Base-by-base conservation (phyloP, 2,329 filamentous ascomycete species). In the Sporothrix pallida region DNA sequence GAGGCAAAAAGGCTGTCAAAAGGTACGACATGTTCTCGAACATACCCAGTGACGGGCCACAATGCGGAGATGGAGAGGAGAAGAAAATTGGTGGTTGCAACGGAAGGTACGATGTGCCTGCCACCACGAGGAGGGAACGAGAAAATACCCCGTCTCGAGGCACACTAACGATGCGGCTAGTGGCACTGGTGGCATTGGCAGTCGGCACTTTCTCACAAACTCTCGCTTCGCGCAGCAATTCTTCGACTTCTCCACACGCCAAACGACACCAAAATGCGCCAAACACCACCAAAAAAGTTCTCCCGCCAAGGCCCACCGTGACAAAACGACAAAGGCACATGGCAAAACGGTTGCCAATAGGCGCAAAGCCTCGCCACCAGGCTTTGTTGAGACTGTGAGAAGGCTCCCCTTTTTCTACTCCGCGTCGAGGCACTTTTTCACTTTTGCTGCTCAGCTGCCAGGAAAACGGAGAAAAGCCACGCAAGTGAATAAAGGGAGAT, bases 401-500 rank as follows among this genome's bases (percentile, higher is more conserved):
- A 7, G 20, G 2, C 20, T 5, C 23, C 54, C 20, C 54, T 56
- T 56, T 56, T 56, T 56, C 54, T 26, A 56, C 54, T 56, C 26
- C 54, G 54, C 54, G n/a, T 56, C 54, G 54, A 26, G 54, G 54
- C 20, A 56, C 20, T 23, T 56, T 56, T 56, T 26, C 10, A 23
- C n/a, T 10, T 26, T 20, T 26, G n/a, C 20, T 20, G n/a, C 20
- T 26, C 54, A 26, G 8, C 54, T 56, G 54, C n/a, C 17, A 20
- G 54, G 17, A 56, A 56, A 56, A 56, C 54, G 54, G 54, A 20
- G 54, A 56, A 56, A 56, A 56, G 20, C 54, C 54, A 56, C 54
- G 5, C 54, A 56, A 3, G 31, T 37, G 31, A 37, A 37, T 37
- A n/a, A 20, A 56, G 54, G 20, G 54, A 26, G 54, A 26, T 20